phyloP scores from a whole-genome alignment of 2,329 filamentous ascomycete genomes.

The Colletotrichum viniferum region DNA sequence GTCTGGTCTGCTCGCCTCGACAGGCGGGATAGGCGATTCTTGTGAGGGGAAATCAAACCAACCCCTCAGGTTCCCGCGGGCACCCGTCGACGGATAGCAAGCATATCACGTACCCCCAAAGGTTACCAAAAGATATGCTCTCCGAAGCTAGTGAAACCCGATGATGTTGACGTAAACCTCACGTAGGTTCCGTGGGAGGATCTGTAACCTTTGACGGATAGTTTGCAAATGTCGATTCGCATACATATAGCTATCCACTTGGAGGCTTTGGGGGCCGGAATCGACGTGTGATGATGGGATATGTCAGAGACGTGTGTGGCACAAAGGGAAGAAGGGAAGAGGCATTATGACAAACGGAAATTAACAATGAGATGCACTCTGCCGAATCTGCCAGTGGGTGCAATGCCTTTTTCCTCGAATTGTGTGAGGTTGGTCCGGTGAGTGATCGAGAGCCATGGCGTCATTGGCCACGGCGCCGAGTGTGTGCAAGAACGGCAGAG shows the following conservation, averaged over 20 bases:
- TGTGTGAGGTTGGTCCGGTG: not conserved
- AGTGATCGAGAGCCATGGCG: not conserved
- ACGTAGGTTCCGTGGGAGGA: not conserved
- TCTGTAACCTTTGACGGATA: not conserved
- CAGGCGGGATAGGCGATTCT: not conserved
- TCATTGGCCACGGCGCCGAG: conserved; percentile 1
- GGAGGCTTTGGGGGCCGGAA: not conserved
- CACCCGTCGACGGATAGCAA: not conserved
- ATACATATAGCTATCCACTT: not conserved
- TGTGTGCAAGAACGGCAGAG: not conserved
- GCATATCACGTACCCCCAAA: not conserved
- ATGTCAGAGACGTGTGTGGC: not conserved
- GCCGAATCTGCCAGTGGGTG: not conserved
- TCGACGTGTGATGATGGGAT: not conserved
- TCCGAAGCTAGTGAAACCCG: not conserved
- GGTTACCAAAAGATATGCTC: not conserved
- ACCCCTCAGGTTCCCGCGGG: not conserved
- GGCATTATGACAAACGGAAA: not conserved
- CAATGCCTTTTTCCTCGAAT: not conserved
- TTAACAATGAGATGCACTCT: not conserved
- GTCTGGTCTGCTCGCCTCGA: not conserved
- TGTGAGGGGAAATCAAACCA: not conserved
- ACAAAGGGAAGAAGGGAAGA: not conserved
- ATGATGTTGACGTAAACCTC: conserved; percentile 6
- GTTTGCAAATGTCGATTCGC: not conserved